Evolutionary conservation across 768 basidiomycete species (phyloP).

Genomic region (Serendipita sp.): DNA sequence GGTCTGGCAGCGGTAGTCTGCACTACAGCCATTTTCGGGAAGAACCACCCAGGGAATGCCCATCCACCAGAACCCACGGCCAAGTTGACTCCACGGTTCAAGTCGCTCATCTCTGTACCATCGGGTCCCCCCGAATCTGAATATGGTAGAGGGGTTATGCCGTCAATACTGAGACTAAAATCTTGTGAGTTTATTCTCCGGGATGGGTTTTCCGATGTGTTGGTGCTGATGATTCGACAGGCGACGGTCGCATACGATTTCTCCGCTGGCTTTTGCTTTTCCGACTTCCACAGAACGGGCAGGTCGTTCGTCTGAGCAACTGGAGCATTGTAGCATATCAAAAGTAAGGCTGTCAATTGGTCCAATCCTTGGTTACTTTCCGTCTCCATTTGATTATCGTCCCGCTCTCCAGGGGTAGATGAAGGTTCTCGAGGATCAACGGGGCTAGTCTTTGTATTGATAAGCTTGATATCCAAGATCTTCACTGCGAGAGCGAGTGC

Average conservation of each 20-base stretch:
- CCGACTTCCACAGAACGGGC: neutral
- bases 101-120: too few species aligned
- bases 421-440: neutral
- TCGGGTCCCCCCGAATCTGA: neutral
- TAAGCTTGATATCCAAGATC: slow-evolving; percentile 49
- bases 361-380: neutral
- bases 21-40: neutral
- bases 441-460: slow-evolving; percentile 17
- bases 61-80: neutral
- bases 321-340: neutral
- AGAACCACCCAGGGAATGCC: neutral
- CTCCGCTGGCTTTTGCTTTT: neutral
- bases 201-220: too few species aligned
- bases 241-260: neutral
- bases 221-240: neutral
- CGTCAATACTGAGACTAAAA: too few species aligned
- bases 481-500: slow-evolving; percentile 43
- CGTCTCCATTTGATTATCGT: neutral
- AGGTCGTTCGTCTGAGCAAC: too few species aligned
- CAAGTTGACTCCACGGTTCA: neutral
- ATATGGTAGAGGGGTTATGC: neutral
- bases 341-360: neutral
- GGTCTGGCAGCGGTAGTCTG: neutral
- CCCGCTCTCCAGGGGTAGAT: neutral
- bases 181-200: too few species aligned